Evolutionary conservation across 2,329 filamentous ascomycete genomes (phyloP), one percentile per base, ranked within the genome.

Genomic region (Penicillium digitatum): DNA sequence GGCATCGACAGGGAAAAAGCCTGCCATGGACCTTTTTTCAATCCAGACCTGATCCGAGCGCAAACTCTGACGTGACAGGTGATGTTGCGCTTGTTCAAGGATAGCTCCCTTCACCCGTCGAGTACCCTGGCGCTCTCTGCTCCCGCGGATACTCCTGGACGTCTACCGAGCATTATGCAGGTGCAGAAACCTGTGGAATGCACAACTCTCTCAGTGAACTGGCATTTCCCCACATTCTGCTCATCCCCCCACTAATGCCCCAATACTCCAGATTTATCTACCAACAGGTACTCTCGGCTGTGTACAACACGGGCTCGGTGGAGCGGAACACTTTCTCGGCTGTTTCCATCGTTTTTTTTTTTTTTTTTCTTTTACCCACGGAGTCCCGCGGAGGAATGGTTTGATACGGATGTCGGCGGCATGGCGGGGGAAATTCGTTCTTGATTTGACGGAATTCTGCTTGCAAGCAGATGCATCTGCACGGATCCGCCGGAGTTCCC

Each of bases 221-320:
- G n/a, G n/a, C n/a, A n/a, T n/a, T n/a, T n/a, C 51, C 40, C 55
- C 55, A 55, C 55, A 55, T 14, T 29, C 5, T 35, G 51, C 31
- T 57, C 52, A 48, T 47, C 52, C 45, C 24, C 43, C 49, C 26
- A n/a, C 42, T n/a, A n/a, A n/a, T 48, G 38, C 45, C 24, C 31
- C 45, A 51, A 51, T n/a, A 45, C 27, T 12, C 12, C 37, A 20
- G 10, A 20, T 4, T 45, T 14, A 9, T 24, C 20, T 18, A 16
- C 40, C 22, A n/a, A 22, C 5, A 8, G 12, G n/a, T 22, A 47
- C 24, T 29, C 51, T 52, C 51, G 45, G 51, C 27, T 43, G 40
- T 9, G n/a, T 20, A 22, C 2, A n/a, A 38, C 18, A 40, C 58
- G 57, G 59, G 59, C 37, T 61, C 59, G 59, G 59, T 44, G 59